Conservation (phyloP, 1,284 basidiomycete species). For the Tylopilus microsporus region DNA sequence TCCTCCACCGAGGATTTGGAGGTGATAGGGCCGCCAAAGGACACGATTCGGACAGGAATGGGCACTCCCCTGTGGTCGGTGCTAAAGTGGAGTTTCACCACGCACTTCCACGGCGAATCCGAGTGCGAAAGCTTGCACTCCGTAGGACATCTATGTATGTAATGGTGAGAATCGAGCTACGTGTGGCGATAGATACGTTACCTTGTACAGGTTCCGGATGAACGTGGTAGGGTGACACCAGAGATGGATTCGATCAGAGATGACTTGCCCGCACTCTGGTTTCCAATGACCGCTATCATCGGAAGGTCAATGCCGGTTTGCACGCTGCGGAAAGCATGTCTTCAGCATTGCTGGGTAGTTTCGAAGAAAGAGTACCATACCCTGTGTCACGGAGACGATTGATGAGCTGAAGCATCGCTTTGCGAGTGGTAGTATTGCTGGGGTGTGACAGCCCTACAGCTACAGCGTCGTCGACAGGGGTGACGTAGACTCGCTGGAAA, state of each 20-base stretch:
- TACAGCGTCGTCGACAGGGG: neutral
- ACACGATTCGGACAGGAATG: conserved; percentile 36
- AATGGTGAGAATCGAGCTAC: neutral
- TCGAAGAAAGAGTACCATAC: conserved; percentile 28
- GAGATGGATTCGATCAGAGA: conserved; percentile 72
- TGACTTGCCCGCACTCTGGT: conserved; percentile 68
- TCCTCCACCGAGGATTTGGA: conserved; percentile 57
- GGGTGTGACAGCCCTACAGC: conserved; percentile 46
- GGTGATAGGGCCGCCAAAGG: conserved; percentile 52
- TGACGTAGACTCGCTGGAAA: neutral
- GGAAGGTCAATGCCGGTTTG: conserved; percentile 66
- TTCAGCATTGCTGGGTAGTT: neutral
- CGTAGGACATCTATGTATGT: conserved; percentile 55
- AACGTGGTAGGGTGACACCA: conserved; percentile 63
- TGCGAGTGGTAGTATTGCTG: conserved; percentile 33
- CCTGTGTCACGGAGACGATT: conserved; percentile 56
- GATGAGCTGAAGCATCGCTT: conserved; percentile 47
- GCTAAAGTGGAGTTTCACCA: conserved; percentile 51
- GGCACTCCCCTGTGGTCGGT: conserved; percentile 43
- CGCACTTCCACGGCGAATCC: conserved; percentile 52
- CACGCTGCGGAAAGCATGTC: conserved; percentile 37
- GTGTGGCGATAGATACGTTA: conserved; percentile 16
- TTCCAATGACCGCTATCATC: conserved; percentile 62
- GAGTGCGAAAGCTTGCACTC: conserved; percentile 58
- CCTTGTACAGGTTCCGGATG: conserved; percentile 65